phyloP scores from a whole-genome alignment of 2,329 filamentous ascomycete genomes.

The Ophiosphaerella herpotricha region DNA sequence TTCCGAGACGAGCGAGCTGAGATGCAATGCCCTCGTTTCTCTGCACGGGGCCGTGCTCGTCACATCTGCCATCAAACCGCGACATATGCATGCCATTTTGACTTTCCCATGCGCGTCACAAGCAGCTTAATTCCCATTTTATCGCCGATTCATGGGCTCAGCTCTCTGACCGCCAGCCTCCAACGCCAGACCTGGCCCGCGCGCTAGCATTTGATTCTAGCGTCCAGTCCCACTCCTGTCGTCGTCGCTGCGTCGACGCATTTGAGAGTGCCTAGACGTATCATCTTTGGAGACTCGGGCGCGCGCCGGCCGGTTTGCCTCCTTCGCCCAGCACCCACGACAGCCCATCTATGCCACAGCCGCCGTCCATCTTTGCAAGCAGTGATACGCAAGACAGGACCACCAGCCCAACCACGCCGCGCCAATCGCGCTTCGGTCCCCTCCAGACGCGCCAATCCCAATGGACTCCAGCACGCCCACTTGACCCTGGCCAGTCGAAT shows the following conservation, averaged over 20 bases:
- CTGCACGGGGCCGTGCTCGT: background rate
- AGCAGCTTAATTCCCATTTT: background rate
- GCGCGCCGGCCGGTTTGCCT: background rate
- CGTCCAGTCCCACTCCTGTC: background rate
- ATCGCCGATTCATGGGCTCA: background rate
- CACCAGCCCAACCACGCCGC: background rate
- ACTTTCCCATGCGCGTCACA: constrained; percentile 1
- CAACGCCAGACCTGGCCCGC: background rate
- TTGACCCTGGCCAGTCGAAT: constrained; percentile 17
- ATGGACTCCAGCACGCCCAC: constrained; percentile 21
- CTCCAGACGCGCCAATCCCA: constrained; percentile 9
- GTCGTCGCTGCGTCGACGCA: background rate
- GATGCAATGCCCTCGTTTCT: background rate
- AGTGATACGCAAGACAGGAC: background rate
- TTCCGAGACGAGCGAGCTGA: too few species aligned
- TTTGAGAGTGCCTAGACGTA: background rate
- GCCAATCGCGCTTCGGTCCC: background rate
- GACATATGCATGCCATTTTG: background rate
- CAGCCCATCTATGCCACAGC: background rate
- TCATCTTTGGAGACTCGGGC: background rate
- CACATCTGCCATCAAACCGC: background rate
- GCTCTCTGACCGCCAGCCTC: too few species aligned
- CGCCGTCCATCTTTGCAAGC: constrained; percentile 2
- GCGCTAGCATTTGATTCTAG: background rate
- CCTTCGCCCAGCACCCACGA: too few species aligned